Percentiles rank a stretch among this genome's conserved stretches.
Conservation (phyloP, 116 monocot genomes). For the Dioscorea cayenensis region DNA sequence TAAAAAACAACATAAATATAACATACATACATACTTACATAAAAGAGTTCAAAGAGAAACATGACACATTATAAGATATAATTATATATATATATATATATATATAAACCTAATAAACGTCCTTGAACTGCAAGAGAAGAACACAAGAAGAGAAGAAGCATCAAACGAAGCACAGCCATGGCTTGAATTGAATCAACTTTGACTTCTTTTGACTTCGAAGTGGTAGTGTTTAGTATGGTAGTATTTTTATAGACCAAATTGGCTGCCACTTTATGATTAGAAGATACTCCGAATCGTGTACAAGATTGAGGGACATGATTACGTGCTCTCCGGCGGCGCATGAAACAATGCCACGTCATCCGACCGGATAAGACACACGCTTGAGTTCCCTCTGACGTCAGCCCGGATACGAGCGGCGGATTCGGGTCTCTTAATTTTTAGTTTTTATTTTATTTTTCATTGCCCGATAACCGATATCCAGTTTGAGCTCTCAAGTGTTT, state of each 20-base stretch:
- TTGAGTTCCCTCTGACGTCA: too few species aligned
- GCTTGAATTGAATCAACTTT: not conserved
- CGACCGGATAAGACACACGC: too few species aligned
- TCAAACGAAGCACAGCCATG: not conserved
- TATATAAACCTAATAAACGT: not conserved
- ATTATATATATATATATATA: too few species aligned
- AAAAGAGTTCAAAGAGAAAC: not conserved
- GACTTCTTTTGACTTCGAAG: not conserved
- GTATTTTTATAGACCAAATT: not conserved
- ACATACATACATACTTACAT: not conserved
- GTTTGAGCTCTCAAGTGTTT: too few species aligned
- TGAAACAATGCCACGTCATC: not conserved
- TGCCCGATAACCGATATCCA: too few species aligned
- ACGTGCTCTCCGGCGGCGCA: not conserved
- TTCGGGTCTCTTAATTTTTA: too few species aligned
- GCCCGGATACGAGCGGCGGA: too few species aligned
- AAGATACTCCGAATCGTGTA: conserved; percentile 1
- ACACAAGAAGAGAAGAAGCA: not conserved
- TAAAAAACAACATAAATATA: not conserved
- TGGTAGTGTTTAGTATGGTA: not conserved
- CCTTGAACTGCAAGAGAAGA: not conserved
- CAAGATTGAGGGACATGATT: not conserved
- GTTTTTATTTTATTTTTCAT: too few species aligned
- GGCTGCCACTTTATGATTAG: not conserved
- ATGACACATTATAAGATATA: not conserved